Conservation (phyloP, 2,329 filamentous ascomycete genomes). For the Alternaria infectoria region DNA sequence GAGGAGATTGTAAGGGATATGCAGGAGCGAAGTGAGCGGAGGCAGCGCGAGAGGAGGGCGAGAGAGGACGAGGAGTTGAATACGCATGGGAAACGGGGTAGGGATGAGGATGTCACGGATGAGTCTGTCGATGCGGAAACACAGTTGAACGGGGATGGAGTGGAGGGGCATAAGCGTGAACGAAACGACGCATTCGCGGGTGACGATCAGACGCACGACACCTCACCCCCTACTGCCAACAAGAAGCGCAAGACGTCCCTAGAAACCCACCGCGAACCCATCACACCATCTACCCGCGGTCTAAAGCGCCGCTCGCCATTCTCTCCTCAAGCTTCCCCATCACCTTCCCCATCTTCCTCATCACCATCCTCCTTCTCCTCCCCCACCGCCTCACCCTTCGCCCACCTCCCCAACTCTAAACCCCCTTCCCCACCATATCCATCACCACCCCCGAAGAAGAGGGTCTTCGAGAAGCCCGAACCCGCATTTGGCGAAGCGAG, state of each 20-base stretch:
- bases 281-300: background rate
- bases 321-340: background rate
- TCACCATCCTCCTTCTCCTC: background rate
- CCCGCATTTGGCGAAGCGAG: background rate
- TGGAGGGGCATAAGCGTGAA: background rate
- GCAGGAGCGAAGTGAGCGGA: background rate
- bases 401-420: background rate
- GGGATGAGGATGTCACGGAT: background rate
- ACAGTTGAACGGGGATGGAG: rapidly evolving
- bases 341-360: too few species aligned
- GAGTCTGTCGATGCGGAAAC: background rate
- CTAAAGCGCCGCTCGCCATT: background rate
- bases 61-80: background rate
- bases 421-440: background rate
- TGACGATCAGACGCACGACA: background rate
- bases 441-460: background rate
- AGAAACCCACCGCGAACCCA: background rate
- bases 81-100: background rate
- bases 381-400: background rate
- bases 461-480: background rate
- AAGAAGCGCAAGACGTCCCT: background rate
- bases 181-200: too few species aligned
- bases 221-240: background rate
- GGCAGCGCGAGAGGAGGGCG: background rate
- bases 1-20: background rate